These are phyloP conservation scores for Diaporthe humulicola DNA, from an alignment of 2,329 filamentous ascomycete species.

Conservation along the genomic window DNA sequence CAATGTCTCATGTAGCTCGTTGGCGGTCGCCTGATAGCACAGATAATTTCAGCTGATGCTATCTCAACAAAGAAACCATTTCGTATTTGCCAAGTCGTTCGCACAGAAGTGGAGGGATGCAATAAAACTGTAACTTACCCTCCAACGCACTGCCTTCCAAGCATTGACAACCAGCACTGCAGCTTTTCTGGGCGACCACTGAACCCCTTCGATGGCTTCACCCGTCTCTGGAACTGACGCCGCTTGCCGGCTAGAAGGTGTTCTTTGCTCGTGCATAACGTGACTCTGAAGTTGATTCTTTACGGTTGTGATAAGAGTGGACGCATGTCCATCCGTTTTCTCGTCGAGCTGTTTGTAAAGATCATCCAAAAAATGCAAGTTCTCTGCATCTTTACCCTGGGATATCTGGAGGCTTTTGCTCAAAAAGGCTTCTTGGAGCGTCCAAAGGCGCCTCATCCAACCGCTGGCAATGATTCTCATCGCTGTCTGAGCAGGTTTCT, in stretches of 20 bases:
- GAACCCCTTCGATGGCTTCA: background rate
- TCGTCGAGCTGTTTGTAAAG: background rate
- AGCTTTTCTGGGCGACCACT: background rate
- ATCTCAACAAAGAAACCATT: background rate
- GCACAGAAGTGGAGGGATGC: background rate
- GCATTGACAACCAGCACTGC: background rate
- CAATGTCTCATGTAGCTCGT: constrained; percentile 1
- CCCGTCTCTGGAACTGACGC: background rate
- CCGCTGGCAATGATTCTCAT: constrained; percentile 10
- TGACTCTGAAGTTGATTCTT: constrained; percentile 4
- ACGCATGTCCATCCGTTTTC: background rate
- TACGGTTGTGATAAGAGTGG: background rate
- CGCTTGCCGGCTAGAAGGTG: background rate
- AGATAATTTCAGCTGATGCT: background rate
- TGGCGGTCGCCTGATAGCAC: background rate
- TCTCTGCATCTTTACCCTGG: background rate
- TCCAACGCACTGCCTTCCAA: background rate
- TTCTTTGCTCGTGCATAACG: background rate
- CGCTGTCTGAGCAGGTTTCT: background rate
- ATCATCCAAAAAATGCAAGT: background rate
- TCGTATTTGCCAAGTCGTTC: background rate
- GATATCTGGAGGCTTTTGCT: background rate
- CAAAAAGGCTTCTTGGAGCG: background rate
- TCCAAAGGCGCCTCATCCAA: constrained; percentile 7
- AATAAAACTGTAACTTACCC: background rate